phyloP scores from a whole-genome alignment of 176 grass and related monocot genomes.

The Juncus inflexus region DNA sequence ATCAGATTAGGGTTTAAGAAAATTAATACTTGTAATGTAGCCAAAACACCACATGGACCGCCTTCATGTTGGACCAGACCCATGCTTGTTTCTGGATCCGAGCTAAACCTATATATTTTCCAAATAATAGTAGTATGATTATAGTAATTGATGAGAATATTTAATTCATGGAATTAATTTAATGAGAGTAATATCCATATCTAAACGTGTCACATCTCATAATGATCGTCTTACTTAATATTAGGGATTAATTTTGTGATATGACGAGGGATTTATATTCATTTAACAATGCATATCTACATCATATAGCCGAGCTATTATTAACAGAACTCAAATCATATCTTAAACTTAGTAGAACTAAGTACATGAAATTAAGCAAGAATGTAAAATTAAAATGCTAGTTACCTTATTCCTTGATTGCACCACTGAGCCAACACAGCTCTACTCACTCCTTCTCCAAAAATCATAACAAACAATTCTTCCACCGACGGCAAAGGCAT shows the following conservation, averaged over 20 bases:
- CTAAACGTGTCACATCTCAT: too few relatives aligned
- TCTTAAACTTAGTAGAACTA: too few relatives aligned
- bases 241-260: too few relatives aligned
- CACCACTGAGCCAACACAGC: constrained; percentile 84
- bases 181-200: too few relatives aligned
- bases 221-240: too few relatives aligned
- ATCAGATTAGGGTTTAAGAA: constrained; percentile 19
- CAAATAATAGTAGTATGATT: constrained; percentile 12
- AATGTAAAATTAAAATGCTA: constrained; percentile 1
- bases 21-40: constrained; percentile 65
- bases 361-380: neutral
- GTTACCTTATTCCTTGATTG: constrained; percentile 96
- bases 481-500: constrained; percentile 46
- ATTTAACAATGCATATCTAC: too few relatives aligned
- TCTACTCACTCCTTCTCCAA: constrained; percentile 57
- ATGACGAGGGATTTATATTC: too few relatives aligned
- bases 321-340: too few relatives aligned
- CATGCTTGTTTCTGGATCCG: constrained; percentile 88
- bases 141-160: neutral
- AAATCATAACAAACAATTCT: constrained; percentile 72
- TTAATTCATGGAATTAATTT: too few relatives aligned
- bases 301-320: too few relatives aligned
- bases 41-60: constrained; percentile 95
- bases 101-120: constrained; percentile 75
- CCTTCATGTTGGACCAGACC: constrained; percentile 98